Evolutionary conservation across 108 stramenopile species (phyloP).

Genomic region (Craspedostauros australis): DNA sequence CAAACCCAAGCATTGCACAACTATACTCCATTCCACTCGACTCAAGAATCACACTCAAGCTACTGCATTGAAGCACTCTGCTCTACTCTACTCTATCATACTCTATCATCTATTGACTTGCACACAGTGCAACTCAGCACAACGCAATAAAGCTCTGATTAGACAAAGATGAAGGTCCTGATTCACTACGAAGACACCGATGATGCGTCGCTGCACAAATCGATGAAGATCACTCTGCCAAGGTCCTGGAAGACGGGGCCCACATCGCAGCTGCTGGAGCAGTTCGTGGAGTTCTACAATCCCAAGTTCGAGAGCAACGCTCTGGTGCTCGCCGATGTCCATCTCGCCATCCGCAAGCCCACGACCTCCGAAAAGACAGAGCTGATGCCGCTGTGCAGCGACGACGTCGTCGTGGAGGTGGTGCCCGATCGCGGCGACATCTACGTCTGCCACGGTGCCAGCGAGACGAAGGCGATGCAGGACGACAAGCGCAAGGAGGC

Average conservation of each 20-base stretch:
- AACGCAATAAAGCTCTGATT: background rate
- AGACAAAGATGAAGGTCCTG: conserved; percentile 79
- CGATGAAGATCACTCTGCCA: conserved; percentile 87
- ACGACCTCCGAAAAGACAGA: conserved; percentile 13
- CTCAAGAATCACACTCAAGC: no score
- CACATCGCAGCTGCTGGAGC: conserved; percentile 57
- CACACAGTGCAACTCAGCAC: background rate
- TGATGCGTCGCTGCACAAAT: conserved; percentile 59
- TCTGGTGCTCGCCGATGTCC: conserved; percentile 38
- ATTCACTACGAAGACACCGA: conserved; percentile 87
- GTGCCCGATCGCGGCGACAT: conserved; percentile 74
- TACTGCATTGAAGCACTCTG: no score
- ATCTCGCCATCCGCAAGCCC: conserved; percentile 43
- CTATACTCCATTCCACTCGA: no score
- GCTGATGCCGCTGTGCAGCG: conserved; percentile 47
- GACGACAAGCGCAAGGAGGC: conserved; percentile 28
- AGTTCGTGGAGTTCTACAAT: conserved; percentile 86
- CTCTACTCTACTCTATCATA: no score
- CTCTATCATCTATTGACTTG: no score
- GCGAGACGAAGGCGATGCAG: conserved; percentile 43
- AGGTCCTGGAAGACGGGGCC: conserved; percentile 84
- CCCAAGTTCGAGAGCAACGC: conserved; percentile 45
- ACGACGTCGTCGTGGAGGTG: conserved; percentile 61
- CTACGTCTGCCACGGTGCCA: conserved; percentile 64
- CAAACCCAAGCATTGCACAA: no score